Base-by-base conservation (phyloP, 2,329 filamentous ascomycete genomes). In the Beauveria australis region DNA sequence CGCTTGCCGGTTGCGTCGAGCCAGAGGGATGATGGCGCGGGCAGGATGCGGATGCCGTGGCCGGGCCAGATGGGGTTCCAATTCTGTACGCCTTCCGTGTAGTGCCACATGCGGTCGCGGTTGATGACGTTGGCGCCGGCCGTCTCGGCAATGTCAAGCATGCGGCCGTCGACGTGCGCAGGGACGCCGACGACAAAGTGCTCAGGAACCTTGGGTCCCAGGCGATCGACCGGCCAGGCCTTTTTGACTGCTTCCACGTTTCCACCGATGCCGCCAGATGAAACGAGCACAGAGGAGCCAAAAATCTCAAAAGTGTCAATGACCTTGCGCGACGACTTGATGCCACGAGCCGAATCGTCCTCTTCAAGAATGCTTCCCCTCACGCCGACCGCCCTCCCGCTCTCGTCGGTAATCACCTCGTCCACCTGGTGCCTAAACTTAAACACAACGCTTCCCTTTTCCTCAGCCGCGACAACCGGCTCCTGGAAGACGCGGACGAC, bases 91-190 rank as follows among this genome's bases (percentile, higher is more conserved):
- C 84, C 84, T 66, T 87, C 84, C 12, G 82, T 86, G 67, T 87
- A 87, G 68, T 86, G 83, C 84, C 84, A 87, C 83, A 86, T 86
- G 48, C 84, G 74, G 66, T 86, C 84, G 53, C 79, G 76, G 70
- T 87, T 86, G 73, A 86, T 76, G 62, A 85, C 67, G 61, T 77
- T 74, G 1, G 80, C 84, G 9, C 84, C 84, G 1, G 74, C 76
- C 1, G 66, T 58, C 67, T 84, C 78, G 2, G 81, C 70, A 55
- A 86, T 85, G 41, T 73, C 78, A 49, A 87, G 79, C 82, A 86
- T 85, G 57, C 82, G 79, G 2, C 84, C 84, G 64, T 87, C 84
- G n/a, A 87, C 84, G 64, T 86, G 82, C 0, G 81, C 81, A 0
- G 84, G 84, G 3, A 87, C 84, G 8, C 84, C 84, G 16, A 84